These are phyloP conservation scores for Phytomonas sp. DNA, from an alignment of 208 protist genomes.

Conservation along the genomic window DNA sequence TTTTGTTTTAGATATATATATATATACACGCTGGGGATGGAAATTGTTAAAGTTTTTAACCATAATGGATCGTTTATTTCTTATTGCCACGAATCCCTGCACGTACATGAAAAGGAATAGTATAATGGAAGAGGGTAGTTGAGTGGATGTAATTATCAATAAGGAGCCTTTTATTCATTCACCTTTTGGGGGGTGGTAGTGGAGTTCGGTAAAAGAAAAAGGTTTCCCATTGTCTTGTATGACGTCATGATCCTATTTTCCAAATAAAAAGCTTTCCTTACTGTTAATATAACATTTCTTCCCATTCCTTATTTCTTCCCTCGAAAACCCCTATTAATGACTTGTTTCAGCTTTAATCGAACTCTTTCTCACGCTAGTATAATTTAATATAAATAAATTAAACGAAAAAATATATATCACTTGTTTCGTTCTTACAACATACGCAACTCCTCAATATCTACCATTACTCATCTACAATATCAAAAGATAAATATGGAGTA, in stretches of 20 bases:
- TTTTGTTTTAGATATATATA: background rate
- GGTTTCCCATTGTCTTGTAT: background rate
- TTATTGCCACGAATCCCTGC: background rate
- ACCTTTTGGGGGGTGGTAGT: background rate
- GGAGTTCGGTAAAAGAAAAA: background rate
- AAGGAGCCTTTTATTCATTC: background rate
- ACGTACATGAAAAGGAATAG: background rate
- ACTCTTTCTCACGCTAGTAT: no score
- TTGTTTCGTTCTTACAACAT: background rate
- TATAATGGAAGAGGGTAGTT: background rate
- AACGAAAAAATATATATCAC: background rate
- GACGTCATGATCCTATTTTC: slow-evolving; percentile 1
- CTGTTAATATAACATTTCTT: background rate
- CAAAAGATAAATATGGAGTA: slow-evolving; percentile 26
- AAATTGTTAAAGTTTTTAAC: background rate
- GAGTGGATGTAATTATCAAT: no score
- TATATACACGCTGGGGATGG: background rate
- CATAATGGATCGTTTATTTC: background rate
- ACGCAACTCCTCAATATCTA: slow-evolving; percentile 2
- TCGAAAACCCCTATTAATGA: no score
- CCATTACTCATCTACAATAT: slow-evolving; percentile 1
- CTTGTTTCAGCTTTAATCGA: no score
- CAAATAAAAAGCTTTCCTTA: background rate
- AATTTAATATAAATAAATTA: background rate
- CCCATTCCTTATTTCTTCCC: background rate